phyloP scores from a whole-genome alignment of 306 rosid genomes.

The Fragaria vesca region DNA sequence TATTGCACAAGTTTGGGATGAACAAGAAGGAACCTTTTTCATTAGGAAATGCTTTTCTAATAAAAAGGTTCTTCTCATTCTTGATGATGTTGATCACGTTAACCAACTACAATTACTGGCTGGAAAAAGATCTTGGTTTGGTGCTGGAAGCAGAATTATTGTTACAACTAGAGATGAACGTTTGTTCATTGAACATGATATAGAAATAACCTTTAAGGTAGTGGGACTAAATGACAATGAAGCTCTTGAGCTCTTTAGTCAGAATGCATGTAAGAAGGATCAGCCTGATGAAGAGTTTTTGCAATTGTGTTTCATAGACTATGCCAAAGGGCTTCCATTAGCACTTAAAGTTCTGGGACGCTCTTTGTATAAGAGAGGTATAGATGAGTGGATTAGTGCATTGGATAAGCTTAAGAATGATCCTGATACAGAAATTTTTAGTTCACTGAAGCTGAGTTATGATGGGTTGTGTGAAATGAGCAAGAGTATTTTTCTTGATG shows the following conservation, averaged over 20 bases:
- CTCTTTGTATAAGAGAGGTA: conserved; percentile 22
- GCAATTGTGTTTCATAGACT: neutral
- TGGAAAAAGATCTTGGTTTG: neutral
- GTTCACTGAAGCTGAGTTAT: too few species aligned
- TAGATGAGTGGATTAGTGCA: conserved; percentile 33
- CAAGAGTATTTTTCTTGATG: too few species aligned
- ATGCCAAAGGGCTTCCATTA: conserved; percentile 32
- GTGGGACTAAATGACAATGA: neutral
- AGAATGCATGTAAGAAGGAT: neutral
- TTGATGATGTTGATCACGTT: conserved; percentile 31
- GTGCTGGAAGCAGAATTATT: conserved; percentile 20
- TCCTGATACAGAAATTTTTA: too few species aligned
- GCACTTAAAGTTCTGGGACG: conserved; percentile 34
- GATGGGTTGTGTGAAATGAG: too few species aligned
- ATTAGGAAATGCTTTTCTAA: conserved; percentile 17
- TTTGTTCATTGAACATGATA: conserved; percentile 2
- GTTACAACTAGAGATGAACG: conserved; percentile 33
- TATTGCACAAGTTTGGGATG: neutral
- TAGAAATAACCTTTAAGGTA: neutral
- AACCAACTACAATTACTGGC: conserved; percentile 25
- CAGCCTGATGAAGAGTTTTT: neutral
- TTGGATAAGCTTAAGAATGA: too few species aligned
- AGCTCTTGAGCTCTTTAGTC: conserved; percentile 17
- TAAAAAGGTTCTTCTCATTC: conserved; percentile 3
- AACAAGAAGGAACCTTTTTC: conserved; percentile 5